Evolutionary conservation across 1,284 basidiomycete genomes (phyloP).

Genomic region (Irpex lacteus): DNA sequence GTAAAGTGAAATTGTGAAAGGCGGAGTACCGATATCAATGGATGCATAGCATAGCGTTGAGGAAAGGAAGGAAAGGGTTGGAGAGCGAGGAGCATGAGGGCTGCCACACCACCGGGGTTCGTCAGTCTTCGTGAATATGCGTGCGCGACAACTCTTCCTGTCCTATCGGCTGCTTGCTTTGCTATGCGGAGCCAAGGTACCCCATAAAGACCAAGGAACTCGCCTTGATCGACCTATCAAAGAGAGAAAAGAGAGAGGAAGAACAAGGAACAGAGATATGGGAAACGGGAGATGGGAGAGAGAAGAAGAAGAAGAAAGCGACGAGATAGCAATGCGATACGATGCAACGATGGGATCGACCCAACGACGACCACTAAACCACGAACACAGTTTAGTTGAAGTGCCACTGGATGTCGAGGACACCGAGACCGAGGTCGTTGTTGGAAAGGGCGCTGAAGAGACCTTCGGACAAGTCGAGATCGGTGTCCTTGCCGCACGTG

Average conservation of each 20-base stretch:
- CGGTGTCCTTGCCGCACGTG: conserved; percentile 63
- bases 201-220: background rate
- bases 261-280: background rate
- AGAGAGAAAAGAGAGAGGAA: conserved; percentile 17
- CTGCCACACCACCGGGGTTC: conserved; percentile 11
- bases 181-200: conserved; percentile 1
- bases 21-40: conserved; percentile 11
- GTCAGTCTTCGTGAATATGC: conserved; percentile 8
- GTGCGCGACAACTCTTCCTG: conserved; percentile 12
- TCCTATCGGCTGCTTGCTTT: background rate
- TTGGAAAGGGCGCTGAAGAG: conserved; percentile 55
- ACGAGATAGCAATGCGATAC: conserved; percentile 6
- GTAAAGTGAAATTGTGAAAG: background rate
- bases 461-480: conserved; percentile 78
- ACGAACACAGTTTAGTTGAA: background rate
- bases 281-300: background rate
- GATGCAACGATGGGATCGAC: background rate
- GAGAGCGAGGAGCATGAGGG: background rate
- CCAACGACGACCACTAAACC: conserved; percentile 1
- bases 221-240: conserved; percentile 2
- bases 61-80: background rate
- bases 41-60: conserved; percentile 12
- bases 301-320: conserved; percentile 3
- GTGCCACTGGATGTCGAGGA: conserved; percentile 53
- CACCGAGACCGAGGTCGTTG: conserved; percentile 35